Evolutionary conservation across 345 rosid genomes (phyloP).

Genomic region (Cochlearia excelsa): DNA sequence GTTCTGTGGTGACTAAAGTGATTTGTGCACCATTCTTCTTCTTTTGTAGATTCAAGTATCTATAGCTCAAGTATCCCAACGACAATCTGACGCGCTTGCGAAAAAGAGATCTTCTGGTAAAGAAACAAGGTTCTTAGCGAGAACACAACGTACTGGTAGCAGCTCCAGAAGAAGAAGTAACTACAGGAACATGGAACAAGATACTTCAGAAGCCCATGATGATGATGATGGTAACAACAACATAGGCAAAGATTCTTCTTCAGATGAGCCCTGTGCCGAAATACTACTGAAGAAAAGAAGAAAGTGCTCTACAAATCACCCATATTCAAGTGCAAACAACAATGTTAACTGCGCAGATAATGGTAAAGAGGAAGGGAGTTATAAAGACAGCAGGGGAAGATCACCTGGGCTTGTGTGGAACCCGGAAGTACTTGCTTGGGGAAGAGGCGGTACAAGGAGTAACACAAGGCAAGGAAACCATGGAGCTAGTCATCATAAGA

Average conservation of each 20-base stretch:
- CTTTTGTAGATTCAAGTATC: constrained; percentile 81
- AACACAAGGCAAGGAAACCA: constrained; percentile 69
- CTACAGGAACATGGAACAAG: constrained; percentile 50
- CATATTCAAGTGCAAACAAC: constrained; percentile 49
- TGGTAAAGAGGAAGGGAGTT: constrained; percentile 48
- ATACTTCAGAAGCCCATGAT: constrained; percentile 65
- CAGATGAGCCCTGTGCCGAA: constrained; percentile 63
- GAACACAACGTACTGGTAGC: constrained; percentile 54
- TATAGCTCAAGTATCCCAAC: constrained; percentile 75
- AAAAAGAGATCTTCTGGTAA: constrained; percentile 60
- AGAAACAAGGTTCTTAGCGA: constrained; percentile 43
- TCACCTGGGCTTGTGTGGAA: constrained; percentile 75
- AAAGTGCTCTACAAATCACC: constrained; percentile 43
- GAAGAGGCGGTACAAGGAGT: constrained; percentile 87
- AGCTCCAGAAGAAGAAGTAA: constrained; percentile 57
- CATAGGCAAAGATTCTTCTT: constrained; percentile 70
- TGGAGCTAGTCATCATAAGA: constrained; percentile 51
- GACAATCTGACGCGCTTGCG: constrained; percentile 75
- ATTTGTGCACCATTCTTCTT: constrained; percentile 4
- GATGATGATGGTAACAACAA: constrained; percentile 51
- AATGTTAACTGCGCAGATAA: constrained; percentile 50
- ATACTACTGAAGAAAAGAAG: constrained; percentile 51
- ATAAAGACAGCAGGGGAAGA: constrained; percentile 55
- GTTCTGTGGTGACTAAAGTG: constrained; percentile 6
- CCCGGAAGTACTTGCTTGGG: constrained; percentile 83